These are phyloP conservation scores for Talaromyces verruculosus DNA, from an alignment of 2,329 filamentous ascomycete species.

Conservation along the genomic window DNA sequence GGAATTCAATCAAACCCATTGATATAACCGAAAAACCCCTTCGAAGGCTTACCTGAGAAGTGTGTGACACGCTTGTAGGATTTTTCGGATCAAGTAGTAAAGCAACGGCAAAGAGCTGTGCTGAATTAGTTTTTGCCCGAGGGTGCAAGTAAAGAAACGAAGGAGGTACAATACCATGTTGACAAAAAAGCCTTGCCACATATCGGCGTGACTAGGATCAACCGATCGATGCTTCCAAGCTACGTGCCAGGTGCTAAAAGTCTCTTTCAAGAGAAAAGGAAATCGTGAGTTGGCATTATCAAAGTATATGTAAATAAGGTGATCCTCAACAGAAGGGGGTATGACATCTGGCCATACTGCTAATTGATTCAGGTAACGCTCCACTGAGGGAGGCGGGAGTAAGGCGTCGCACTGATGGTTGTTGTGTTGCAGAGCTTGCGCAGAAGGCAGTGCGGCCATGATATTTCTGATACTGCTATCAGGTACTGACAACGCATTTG, in stretches of 20 bases:
- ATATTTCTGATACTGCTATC: not conserved
- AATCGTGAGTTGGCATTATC: not conserved
- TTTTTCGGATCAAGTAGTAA: conserved; percentile 7
- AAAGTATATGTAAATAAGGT: not conserved
- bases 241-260: not conserved
- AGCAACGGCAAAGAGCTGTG: not conserved
- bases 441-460: not conserved
- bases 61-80: conserved; percentile 9
- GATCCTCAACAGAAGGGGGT: not conserved
- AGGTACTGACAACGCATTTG: not conserved
- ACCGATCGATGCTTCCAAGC: not conserved
- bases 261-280: not conserved
- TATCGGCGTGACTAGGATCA: not conserved
- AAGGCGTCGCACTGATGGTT: not conserved
- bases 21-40: not conserved
- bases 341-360: not conserved
- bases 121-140: not conserved
- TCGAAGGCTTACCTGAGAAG: not conserved
- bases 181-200: conserved; percentile 11
- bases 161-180: not conserved
- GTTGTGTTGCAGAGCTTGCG: not conserved
- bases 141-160: too few species aligned
- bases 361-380: not conserved
- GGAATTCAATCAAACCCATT: not conserved
- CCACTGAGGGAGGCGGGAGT: not conserved